These are phyloP conservation scores for Suhomyces atakaporum DNA, from an alignment of 1,139 yeast genomes.

Conservation along the genomic window DNA sequence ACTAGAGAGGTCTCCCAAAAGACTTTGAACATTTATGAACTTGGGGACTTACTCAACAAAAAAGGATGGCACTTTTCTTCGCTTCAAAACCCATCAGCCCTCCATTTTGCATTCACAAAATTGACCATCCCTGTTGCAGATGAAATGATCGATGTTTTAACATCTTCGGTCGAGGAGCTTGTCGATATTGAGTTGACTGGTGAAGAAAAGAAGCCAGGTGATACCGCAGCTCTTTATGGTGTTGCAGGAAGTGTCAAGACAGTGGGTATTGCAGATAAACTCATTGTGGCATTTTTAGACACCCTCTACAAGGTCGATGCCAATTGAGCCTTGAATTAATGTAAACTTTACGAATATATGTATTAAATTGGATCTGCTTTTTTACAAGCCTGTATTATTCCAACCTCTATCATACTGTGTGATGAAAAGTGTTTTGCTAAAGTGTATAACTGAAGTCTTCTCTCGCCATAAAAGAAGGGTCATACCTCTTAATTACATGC, in stretches of 20 bases:
- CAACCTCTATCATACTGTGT: too few species aligned
- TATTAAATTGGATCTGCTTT: too few species aligned
- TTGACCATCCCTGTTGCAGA: slow-evolving; percentile 66
- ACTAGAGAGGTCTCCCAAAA: slow-evolving; percentile 33
- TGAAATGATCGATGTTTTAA: slow-evolving; percentile 60
- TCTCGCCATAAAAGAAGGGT: too few species aligned
- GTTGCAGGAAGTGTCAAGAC: slow-evolving; percentile 91
- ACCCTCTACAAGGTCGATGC: slow-evolving; percentile 60
- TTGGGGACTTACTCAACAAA: slow-evolving; percentile 66
- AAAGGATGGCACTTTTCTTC: slow-evolving; percentile 91
- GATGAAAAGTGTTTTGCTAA: too few species aligned
- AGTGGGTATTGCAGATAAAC: slow-evolving; percentile 77
- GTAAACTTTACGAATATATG: too few species aligned
- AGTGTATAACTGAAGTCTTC: too few species aligned
- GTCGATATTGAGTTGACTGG: slow-evolving; percentile 28
- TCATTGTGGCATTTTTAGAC: slow-evolving; percentile 81
- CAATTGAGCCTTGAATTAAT: too few species aligned
- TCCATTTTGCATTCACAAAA: slow-evolving; percentile 85
- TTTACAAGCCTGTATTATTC: background rate
- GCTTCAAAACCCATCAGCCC: slow-evolving; percentile 85
- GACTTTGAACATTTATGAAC: slow-evolving; percentile 64
- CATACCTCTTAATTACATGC: too few species aligned
- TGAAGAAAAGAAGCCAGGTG: slow-evolving; percentile 41
- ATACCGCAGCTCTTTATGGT: slow-evolving; percentile 89
- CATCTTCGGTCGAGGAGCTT: slow-evolving; percentile 47